A percentile compares a stretch with the other conserved stretches of the same genome.
Evolutionary conservation across 139 green algal species (phyloP).

Genomic region (Protoeuglena noctilucae): DNA sequence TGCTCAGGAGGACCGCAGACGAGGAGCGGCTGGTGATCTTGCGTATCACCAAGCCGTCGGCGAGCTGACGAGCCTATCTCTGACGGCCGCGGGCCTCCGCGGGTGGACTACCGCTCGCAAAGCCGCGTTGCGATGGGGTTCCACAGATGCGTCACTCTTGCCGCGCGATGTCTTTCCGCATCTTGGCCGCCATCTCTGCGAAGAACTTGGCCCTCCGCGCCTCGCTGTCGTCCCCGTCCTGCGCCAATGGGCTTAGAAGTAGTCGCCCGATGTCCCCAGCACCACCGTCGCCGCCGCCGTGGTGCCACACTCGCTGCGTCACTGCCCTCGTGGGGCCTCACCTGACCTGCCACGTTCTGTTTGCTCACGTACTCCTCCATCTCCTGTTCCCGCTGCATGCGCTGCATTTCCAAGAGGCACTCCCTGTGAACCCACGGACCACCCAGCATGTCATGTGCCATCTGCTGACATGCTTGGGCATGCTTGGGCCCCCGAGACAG

Average conservation of each 20-base stretch:
- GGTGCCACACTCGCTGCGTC: too few relatives aligned
- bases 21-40: background rate
- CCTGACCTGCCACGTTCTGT: background rate
- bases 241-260: too few relatives aligned
- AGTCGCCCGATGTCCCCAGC: too few relatives aligned
- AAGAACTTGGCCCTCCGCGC: background rate
- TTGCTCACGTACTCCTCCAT: background rate
- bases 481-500: too few relatives aligned
- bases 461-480: background rate
- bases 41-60: background rate
- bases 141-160: too few relatives aligned
- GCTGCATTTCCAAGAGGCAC: background rate
- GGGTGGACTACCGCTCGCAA: too few relatives aligned
- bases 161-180: background rate
- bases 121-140: too few relatives aligned
- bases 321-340: background rate
- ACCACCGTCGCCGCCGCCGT: too few relatives aligned
- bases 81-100: too few relatives aligned
- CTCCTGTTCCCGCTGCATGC: background rate
- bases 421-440: background rate
- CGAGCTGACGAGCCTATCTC: too few relatives aligned
- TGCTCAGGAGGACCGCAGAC: background rate
- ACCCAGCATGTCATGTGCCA: background rate
- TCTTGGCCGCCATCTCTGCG: background rate
- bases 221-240: background rate